A percentile compares a stretch with the other conserved stretches of the same genome.
Conservation (phyloP, 345 rosid species). For the Cochlearia excelsa region DNA sequence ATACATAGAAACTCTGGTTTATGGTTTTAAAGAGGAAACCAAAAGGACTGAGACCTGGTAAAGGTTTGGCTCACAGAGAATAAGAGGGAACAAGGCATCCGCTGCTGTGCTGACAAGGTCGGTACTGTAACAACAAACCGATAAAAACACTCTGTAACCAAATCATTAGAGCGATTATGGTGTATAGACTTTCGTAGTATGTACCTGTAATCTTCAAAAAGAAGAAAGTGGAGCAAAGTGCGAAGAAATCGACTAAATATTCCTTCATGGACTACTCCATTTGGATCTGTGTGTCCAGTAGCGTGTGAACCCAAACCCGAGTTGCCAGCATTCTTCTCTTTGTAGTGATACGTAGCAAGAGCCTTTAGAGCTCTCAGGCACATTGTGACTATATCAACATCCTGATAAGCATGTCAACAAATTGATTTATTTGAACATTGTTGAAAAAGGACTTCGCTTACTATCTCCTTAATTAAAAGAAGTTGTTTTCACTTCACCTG, state of each 20-base stretch:
- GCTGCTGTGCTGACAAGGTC: conserved; percentile 92
- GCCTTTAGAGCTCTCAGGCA: conserved; percentile 85
- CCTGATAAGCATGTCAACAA: conserved; percentile 42
- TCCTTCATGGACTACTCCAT: conserved; percentile 65
- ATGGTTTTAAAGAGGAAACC: background rate
- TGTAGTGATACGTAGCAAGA: conserved; percentile 87
- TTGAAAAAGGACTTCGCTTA: background rate
- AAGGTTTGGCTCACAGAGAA: conserved; percentile 82
- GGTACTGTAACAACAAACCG: conserved; percentile 43
- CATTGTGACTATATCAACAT: conserved; percentile 79
- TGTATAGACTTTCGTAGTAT: conserved; percentile 23
- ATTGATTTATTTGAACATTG: conserved; percentile 1
- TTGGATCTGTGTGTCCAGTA: conserved; percentile 45
- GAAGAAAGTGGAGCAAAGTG: conserved; percentile 71
- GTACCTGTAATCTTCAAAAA: conserved; percentile 94
- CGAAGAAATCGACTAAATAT: conserved; percentile 70
- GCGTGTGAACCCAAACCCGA: conserved; percentile 72
- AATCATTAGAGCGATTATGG: conserved; percentile 4
- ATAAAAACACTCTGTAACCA: background rate
- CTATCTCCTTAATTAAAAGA: conserved; percentile 1
- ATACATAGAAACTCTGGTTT: conserved; percentile 10
- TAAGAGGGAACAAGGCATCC: conserved; percentile 91
- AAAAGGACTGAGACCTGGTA: conserved; percentile 59
- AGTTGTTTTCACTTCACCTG: conserved; percentile 53
- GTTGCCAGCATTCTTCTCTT: conserved; percentile 59